Evolutionary conservation across 495 filamentous ascomycete genomes (phyloP), one percentile per base, ranked within the genome.

Genomic region (Penicillium goetzii): DNA sequence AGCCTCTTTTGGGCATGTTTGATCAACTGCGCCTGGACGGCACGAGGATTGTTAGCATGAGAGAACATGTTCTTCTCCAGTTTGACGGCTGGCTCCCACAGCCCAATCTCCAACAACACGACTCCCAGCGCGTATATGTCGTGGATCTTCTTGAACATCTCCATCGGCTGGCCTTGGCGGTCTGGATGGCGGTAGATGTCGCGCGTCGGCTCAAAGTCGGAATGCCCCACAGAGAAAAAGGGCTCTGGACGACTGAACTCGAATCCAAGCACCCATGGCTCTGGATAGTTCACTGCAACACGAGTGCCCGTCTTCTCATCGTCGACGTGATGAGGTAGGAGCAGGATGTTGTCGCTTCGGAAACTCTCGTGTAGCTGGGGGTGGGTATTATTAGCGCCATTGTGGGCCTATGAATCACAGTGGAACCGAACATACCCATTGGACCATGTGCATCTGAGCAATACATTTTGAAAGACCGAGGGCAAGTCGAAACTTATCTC

Each of bases 121-220:
- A 58, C 55, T 2, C 55, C 55, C 15, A 58, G 25, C 14, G 55
- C 55, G 38, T 43, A 58, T 10, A 58, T 58, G 14, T 58, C 55
- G 26, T 58, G 55, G 19, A 58, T 47, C n/a, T 58, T 58, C 36
- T 58, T 58, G 55, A 58, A 58, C 34, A 58, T 58, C 55, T 58
- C 36, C 40, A 26, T 30, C 17, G 52, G 55, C 26, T 58, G 38
- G 55, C 55, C 55, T 38, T 58, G 55, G 25, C 36, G 38, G 26
- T 58, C 55, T 10, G 55, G 55, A 45, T 57, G 55, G 34, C 55
- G 34, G 55, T 58, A 58, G 23, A 58, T 58, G 36, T 58, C 55
- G 26, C 36, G 55, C 6, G 55, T 19, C 15, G 55, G 55, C 55
- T 47, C 55, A 45, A 58, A 58, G 38, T 58, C 55, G 25, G 40